Percentiles rank a stretch among this genome's conserved stretches.
Conservation (phyloP, 352 stramenopile species). For the Phytopythium ostracodes region DNA sequence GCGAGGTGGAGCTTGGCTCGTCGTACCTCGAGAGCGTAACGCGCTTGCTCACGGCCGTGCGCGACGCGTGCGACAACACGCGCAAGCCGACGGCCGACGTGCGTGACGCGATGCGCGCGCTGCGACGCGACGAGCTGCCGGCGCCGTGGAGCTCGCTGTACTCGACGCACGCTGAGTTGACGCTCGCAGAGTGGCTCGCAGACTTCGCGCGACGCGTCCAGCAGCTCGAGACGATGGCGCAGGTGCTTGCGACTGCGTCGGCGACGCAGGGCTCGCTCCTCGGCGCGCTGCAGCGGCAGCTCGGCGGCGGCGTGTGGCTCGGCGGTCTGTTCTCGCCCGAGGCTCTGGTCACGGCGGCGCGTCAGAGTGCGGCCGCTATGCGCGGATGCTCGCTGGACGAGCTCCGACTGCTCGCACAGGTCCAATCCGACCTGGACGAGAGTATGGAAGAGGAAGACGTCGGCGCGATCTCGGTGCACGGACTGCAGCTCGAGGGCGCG, state of each 20-base stretch:
- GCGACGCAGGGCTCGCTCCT: background rate
- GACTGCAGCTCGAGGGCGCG: constrained; percentile 83
- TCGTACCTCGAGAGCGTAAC: constrained; percentile 64
- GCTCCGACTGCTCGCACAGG: constrained; percentile 73
- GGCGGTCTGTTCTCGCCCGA: constrained; percentile 92
- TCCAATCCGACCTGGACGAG: constrained; percentile 26
- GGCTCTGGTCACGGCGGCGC: constrained; percentile 89
- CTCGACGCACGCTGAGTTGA: constrained; percentile 46
- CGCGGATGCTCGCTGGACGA: constrained; percentile 87
- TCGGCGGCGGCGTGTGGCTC: constrained; percentile 73
- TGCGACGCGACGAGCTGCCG: constrained; percentile 71
- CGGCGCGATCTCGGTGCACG: constrained; percentile 57
- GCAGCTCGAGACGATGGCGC: constrained; percentile 52
- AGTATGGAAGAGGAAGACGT: constrained; percentile 13
- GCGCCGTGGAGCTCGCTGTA: constrained; percentile 59
- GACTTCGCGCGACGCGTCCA: constrained; percentile 77
- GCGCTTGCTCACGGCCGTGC: constrained; percentile 61
- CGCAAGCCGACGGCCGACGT: constrained; percentile 87
- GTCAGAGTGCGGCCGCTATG: constrained; percentile 83
- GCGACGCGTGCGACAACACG: constrained; percentile 78
- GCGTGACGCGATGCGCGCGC: constrained; percentile 69
- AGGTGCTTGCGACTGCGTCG: constrained; percentile 26
- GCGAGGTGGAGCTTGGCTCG: constrained; percentile 79
- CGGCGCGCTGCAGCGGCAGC: constrained; percentile 14
- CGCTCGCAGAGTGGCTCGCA: constrained; percentile 75